Evolutionary conservation across 2,329 filamentous ascomycete species (phyloP).

Genomic region (Talaromyces islandicus): DNA sequence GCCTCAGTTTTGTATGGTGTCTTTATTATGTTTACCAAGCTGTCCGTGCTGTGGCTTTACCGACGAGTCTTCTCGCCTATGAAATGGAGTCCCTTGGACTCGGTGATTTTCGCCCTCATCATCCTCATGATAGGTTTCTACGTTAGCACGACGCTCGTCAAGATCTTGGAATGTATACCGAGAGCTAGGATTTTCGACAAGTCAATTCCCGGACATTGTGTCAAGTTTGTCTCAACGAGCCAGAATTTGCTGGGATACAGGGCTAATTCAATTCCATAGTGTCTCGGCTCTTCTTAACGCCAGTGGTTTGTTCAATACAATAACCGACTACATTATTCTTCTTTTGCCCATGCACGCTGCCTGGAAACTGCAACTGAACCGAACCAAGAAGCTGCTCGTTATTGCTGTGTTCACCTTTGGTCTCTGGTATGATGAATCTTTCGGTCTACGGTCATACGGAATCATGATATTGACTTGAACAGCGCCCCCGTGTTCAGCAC

Average conservation of each 20-base stretch:
- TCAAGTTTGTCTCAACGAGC: slow-evolving; percentile 6
- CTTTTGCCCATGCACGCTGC: slow-evolving; percentile 12
- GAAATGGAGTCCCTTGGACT: slow-evolving; percentile 11
- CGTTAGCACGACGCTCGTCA: slow-evolving; percentile 10
- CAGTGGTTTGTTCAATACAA: slow-evolving; percentile 13
- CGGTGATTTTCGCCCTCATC: slow-evolving; percentile 13
- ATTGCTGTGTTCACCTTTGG: slow-evolving; percentile 12
- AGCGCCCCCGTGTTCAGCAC: slow-evolving; percentile 11
- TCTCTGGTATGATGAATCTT: slow-evolving; percentile 5
- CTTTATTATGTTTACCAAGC: slow-evolving; percentile 18
- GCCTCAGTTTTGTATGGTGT: slow-evolving; percentile 17
- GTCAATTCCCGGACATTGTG: slow-evolving; percentile 11
- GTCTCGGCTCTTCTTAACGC: slow-evolving; percentile 10
- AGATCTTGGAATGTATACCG: slow-evolving; percentile 16
- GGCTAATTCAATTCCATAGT: background rate
- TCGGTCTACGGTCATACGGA: background rate
- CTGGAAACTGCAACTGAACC: slow-evolving; percentile 11
- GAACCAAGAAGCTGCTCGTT: slow-evolving; percentile 6
- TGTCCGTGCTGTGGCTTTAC: slow-evolving; percentile 18
- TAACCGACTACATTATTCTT: slow-evolving; percentile 13
- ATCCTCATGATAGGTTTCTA: slow-evolving; percentile 15
- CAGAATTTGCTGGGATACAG: background rate
- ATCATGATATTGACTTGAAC: background rate
- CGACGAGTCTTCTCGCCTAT: slow-evolving; percentile 16
- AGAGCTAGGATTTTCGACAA: slow-evolving; percentile 13